Evolutionary conservation across 1,139 yeast genomes (phyloP), one percentile per base, ranked within the genome.

Genomic region (Saccharomyces pastorianus): DNA sequence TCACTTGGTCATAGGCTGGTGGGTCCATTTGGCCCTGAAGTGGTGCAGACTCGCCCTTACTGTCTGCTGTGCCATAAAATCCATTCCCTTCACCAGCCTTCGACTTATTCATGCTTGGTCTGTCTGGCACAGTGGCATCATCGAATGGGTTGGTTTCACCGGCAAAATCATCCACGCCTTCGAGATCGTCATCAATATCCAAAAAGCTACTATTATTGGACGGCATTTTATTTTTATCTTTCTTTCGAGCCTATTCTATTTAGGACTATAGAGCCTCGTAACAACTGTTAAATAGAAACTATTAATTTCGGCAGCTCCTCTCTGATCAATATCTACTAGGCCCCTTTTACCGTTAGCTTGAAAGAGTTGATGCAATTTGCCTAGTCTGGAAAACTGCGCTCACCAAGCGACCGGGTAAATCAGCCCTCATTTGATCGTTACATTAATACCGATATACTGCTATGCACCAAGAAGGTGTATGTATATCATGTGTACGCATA

Each of bases 111-210:
- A 25, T 34, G n/a, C 31, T 25, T 9, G 50, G 27, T 4, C 51
- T 46, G 28, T 49, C 42, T 2, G 52, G 27, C 13, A 32, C 50
- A 47, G 31, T 42, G 25, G 51, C 49, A 13, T 51, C 59, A 23
- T 61, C 62, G 48, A 60, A 59, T 23, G 62, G 61, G 46, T 60
- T 60, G 9, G 56, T 46, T 13, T 61, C 64, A 11, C 56, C 55
- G 29, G 38, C 51, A 6, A 53, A 59, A 54, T 59, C 61, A 50
- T 59, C 62, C 2, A 59, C 62, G 11, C 62, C 62, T 11, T 59
- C 60, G 44, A 59, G 47, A 41, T 56, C 62, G 47, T 59, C 62
- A 41, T 58, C 55, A 47, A 56, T 38, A 38, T 38, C 44, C 4
- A 38, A 9, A 38, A 38, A 38, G 9, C 44, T 38, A 11, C 44